phyloP scores from a whole-genome alignment of 306 rosid species.

The Cucurbita moschata region DNA sequence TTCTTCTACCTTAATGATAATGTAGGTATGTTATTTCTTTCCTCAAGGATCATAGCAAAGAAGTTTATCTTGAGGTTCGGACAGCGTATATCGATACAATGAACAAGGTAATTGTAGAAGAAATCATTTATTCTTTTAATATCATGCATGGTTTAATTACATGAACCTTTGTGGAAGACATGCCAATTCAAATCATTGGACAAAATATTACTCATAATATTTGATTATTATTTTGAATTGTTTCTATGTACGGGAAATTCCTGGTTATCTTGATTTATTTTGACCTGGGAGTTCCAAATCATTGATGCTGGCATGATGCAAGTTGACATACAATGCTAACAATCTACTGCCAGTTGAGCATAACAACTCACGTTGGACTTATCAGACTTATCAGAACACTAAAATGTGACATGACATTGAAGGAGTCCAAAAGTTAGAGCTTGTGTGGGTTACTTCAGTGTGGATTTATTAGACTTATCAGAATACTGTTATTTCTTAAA shows the following conservation, averaged over 20 bases:
- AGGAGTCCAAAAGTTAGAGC: background rate
- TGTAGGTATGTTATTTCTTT: slow-evolving; percentile 68
- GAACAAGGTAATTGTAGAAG: slow-evolving; percentile 47
- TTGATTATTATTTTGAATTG: background rate
- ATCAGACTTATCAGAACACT: background rate
- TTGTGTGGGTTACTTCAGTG: background rate
- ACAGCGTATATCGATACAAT: slow-evolving; percentile 86
- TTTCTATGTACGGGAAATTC: background rate
- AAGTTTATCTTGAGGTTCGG: slow-evolving; percentile 71
- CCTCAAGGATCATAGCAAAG: slow-evolving; percentile 90
- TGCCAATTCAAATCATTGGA: background rate
- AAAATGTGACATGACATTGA: background rate
- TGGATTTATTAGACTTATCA: too few species aligned
- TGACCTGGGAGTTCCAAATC: background rate
- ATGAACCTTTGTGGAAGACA: background rate
- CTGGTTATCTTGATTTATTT: background rate
- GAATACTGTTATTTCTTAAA: too few species aligned
- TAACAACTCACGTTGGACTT: background rate
- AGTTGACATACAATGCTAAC: background rate
- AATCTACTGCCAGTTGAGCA: background rate
- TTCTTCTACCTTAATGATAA: slow-evolving; percentile 11
- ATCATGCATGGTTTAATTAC: background rate
- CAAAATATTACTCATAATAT: background rate
- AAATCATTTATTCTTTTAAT: slow-evolving; percentile 4
- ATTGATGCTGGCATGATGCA: background rate